phyloP scores from a whole-genome alignment of 495 filamentous ascomycete species.

The Aspergillus ostianus region DNA sequence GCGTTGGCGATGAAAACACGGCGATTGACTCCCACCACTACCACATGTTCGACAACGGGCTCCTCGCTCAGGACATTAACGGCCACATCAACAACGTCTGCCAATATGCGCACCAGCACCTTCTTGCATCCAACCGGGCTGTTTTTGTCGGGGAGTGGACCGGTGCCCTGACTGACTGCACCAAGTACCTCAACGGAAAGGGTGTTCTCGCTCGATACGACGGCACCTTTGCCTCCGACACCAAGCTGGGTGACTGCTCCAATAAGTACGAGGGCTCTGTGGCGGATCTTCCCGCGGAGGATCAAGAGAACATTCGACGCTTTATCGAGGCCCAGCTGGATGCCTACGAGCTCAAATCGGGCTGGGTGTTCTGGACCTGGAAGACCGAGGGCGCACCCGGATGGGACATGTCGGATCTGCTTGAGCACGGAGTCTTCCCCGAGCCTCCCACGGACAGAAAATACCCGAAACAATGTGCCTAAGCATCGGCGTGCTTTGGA shows the following conservation, averaged over 20 bases:
- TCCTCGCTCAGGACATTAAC: slow-evolving; percentile 48
- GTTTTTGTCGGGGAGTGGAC: slow-evolving; percentile 71
- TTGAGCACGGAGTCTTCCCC: slow-evolving; percentile 60
- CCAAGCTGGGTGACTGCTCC: slow-evolving; percentile 54
- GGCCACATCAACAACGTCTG: slow-evolving; percentile 54
- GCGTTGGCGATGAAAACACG: slow-evolving; percentile 57
- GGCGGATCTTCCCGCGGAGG: slow-evolving; percentile 44
- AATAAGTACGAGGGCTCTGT: slow-evolving; percentile 58
- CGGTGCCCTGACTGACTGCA: slow-evolving; percentile 71
- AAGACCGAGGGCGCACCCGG: slow-evolving; percentile 85
- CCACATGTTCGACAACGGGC: slow-evolving; percentile 61
- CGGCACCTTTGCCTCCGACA: slow-evolving; percentile 50
- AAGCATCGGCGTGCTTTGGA: neutral
- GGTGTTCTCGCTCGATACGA: slow-evolving; percentile 70
- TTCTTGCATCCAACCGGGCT: slow-evolving; percentile 64
- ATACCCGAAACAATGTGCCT: slow-evolving; percentile 46
- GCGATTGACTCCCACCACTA: slow-evolving; percentile 71
- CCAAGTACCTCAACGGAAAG: slow-evolving; percentile 68
- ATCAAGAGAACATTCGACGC: slow-evolving; percentile 56
- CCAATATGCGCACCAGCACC: slow-evolving; percentile 39
- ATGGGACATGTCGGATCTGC: slow-evolving; percentile 76
- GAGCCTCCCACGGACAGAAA: slow-evolving; percentile 52
- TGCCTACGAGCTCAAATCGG: slow-evolving; percentile 64
- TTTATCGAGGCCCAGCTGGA: slow-evolving; percentile 75
- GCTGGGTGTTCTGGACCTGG: slow-evolving; percentile 85